These are phyloP conservation scores for Copromyces sp. DNA, from an alignment of 495 filamentous ascomycete genomes.

Conservation along the genomic window DNA sequence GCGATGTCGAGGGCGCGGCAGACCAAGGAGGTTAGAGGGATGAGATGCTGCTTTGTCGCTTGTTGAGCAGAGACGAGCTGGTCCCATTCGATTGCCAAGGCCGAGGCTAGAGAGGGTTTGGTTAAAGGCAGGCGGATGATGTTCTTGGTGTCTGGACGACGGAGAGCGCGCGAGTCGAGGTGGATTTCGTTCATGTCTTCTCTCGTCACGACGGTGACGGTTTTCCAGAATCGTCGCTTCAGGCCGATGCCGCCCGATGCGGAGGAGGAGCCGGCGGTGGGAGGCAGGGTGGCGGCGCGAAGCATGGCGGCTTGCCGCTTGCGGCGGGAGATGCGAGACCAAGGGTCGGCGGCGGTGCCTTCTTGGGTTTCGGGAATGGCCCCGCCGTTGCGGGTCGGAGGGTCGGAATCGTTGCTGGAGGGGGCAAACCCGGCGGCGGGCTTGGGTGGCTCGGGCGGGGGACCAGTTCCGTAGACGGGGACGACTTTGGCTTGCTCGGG, in stretches of 20 bases:
- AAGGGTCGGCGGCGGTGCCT: constrained; percentile 20
- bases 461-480: constrained; percentile 70
- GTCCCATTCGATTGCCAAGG: constrained; percentile 90
- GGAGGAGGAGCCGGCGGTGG: not conserved
- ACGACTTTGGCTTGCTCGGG: constrained; percentile 37
- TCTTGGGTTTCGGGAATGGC: not conserved
- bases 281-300: constrained; percentile 17
- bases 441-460: constrained; percentile 67
- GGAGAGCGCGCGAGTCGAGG: constrained; percentile 72
- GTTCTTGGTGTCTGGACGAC: constrained; percentile 54
- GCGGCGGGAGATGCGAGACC: constrained; percentile 40
- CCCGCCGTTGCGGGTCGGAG: not conserved
- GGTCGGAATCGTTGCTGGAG: constrained; percentile 15
- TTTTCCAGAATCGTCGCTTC: constrained; percentile 73
- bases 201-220: constrained; percentile 49
- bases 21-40: constrained; percentile 79
- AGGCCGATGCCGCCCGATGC: constrained; percentile 18
- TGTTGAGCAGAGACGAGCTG: constrained; percentile 67
- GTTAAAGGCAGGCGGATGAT: constrained; percentile 58
- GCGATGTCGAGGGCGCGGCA: constrained; percentile 72
- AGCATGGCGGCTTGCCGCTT: constrained; percentile 43
- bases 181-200: constrained; percentile 48
- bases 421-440: constrained; percentile 37
- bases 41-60: constrained; percentile 66
- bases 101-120: constrained; percentile 76